Evolutionary conservation across 768 basidiomycete genomes (phyloP), one percentile per base, ranked within the genome.

Genomic region (Russula compacta): DNA sequence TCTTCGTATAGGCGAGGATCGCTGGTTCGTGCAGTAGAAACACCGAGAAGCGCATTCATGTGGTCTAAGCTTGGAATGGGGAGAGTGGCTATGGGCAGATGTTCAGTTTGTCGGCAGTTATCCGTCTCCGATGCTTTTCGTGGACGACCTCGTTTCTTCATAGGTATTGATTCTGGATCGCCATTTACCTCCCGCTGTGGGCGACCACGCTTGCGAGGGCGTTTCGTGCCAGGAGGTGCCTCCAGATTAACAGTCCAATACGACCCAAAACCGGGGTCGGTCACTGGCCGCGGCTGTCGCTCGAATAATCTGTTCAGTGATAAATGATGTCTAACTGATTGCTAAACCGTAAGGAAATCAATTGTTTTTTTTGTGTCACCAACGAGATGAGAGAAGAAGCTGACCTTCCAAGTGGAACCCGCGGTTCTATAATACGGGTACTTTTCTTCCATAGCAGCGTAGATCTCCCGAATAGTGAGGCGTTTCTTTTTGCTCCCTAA

Each of bases 211-310:
- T 91, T 92, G 21, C 89, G 82, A 46, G 89, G 89, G 59, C 89
- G 82, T 73, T 92, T 92, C 1, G 89, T 91, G 21, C 89, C 89
- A 2, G 89, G 89, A 12, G 89, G 88, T n/a, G 89, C 89, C 51
- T 81, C 71, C 21, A 91, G 77, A 71, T 91, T 91, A n/a, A 92
- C 89, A 39, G 89, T 90, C 89, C 89, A 92, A 69, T 92, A 91
- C 11, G 89, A 91, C 21, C 89, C 89, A 70, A 90, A 89, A 15
- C 89, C 89, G 12, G 89, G 89, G 70, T 91, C 89, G 35, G 88
- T 88, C 10, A 87, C 86, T 8, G 89, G 89, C 53, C 89, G 81
- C 19, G 86, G 85, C 67, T 89, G 87, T 53, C 88, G 81, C 71
- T 92, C 89, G 68, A 92, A 92, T 5, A 92, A 73, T 39, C 87